phyloP scores from a whole-genome alignment of 495 filamentous ascomycete species.

The Hypomontagnella monticulosa region DNA sequence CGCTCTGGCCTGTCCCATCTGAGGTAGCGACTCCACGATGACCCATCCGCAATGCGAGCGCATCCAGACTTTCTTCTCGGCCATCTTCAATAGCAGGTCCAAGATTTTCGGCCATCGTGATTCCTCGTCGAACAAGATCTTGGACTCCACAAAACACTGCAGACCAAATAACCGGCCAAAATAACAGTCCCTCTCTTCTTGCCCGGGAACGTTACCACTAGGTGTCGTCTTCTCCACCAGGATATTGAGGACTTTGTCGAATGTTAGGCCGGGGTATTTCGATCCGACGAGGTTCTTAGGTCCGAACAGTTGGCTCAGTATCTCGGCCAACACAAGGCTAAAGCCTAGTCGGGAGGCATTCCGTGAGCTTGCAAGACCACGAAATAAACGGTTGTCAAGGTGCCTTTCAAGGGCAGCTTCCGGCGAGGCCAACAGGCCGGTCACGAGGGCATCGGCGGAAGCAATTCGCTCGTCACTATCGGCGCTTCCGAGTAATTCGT shows the following conservation, averaged over 20 bases:
- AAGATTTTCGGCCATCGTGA: slow-evolving; percentile 71
- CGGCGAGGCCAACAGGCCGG: slow-evolving; percentile 53
- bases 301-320: slow-evolving; percentile 71
- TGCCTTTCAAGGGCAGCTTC: slow-evolving; percentile 61
- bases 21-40: slow-evolving; percentile 60
- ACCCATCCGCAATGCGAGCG: slow-evolving; percentile 86
- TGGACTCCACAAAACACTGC: slow-evolving; percentile 82
- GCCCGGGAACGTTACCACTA: slow-evolving; percentile 70
- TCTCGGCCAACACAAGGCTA: slow-evolving; percentile 86
- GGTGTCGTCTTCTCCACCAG: slow-evolving; percentile 74
- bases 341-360: slow-evolving; percentile 93
- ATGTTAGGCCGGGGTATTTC: slow-evolving; percentile 60
- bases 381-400: slow-evolving; percentile 74
- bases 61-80: slow-evolving; percentile 82
- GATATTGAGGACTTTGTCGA: slow-evolving; percentile 68
- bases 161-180: slow-evolving; percentile 88
- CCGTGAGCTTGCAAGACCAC: slow-evolving; percentile 87
- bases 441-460: slow-evolving; percentile 60
- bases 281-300: slow-evolving; percentile 50
- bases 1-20: slow-evolving; percentile 63
- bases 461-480: slow-evolving; percentile 59
- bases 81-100: slow-evolving; percentile 65
- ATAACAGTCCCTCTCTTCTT: slow-evolving; percentile 86
- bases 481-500: slow-evolving; percentile 62
- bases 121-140: slow-evolving; percentile 69